Evolutionary conservation across 2,329 filamentous ascomycete genomes (phyloP), one percentile per base, ranked within the genome.

Genomic region (Exophiala oligosperma): DNA sequence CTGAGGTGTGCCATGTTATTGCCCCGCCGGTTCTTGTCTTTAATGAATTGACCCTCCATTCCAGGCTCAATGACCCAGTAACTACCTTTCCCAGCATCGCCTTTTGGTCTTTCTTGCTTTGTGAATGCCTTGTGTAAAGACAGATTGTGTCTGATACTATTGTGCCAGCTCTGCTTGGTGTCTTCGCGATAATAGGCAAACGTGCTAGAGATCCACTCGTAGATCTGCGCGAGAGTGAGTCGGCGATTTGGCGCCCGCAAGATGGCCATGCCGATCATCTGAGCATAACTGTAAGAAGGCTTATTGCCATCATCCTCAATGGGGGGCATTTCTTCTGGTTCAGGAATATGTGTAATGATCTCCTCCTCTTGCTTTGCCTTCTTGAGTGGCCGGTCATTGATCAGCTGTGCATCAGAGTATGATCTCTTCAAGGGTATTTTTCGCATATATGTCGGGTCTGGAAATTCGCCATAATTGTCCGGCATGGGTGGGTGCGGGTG

Each of bases 171-270:
- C 43, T 62, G 60, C 54, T 66, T 67, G 9, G 90, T 86, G 68
- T 97, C 92, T 56, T 87, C 84, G 66, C 84, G 87, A 78, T 97
- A 99, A 75, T 93, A 97, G 4, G 84, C 87, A 72, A 90, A 97
- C 17, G 88, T 92, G 72, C 95, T 91, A n/a, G 91, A 95, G 68
- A 99, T 97, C 93, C 94, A 99, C 72, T 96, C 96, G 82, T 97
- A 99, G 67, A 99, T 99, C 73, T 97, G 92, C 26, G 92, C 87
- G 17, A 99, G 82, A 1, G 94, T 97, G 62, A 97, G 81, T 52
- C 90, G 88, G 60, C 92, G 87, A 61, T 88, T 86, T 11, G 90
- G 88, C 3, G 94, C 91, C 62, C 92, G 87, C 23, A 97, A 80
- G 67, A 99, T 97, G 52, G 94, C 92, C 92, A 97, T 97, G 71